Base-by-base conservation (phyloP, 176 grass and related monocot genomes). In the Triticum timopheevii region DNA sequence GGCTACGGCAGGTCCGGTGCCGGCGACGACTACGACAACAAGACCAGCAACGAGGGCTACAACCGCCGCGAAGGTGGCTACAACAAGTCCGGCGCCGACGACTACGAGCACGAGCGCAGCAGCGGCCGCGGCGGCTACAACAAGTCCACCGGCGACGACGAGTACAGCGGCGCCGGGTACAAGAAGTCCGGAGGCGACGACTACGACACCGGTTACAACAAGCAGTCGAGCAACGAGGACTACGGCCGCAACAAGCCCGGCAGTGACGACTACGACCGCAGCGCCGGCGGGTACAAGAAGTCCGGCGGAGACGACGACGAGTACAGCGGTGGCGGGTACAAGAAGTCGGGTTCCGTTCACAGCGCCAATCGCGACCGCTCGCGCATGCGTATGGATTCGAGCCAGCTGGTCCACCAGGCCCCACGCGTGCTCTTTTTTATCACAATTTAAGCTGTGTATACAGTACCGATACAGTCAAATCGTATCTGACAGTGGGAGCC, bases 1-100 rank as follows among this genome's bases (percentile, higher is more conserved):
- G 86, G 80, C 36, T 88, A 78, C 50, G 65, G 64, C 35, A 77
- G 33, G 84, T 69, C 86, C 47, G 80, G 64, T 27, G 3, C 77
- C 54, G 67, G 52, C 25, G 84, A 34, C 19, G 67, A 80, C 22
- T 83, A 83, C 68, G 52, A 42, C 16, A 73, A 82, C 40, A 82
- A 34, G 65, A 34, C 44, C 19, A 67, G 80, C 65, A 34, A 15
- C 80, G 65, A 69, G 27, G 40, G 58, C n/a, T 83, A 83, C 47
- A 47, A 30, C 65, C 65, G 80, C 44, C 10, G 45, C 4, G 20
- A 52, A 34, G 80, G 65, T 59, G 81, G 66, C 9, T 81, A 87
- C 76, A 80, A 69, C 13, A 85, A 85, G 61, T 68, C 74, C 10
- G 33, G 75, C 73, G 0, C 0, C 20, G 83, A 54, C 13, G 73